These are phyloP conservation scores for Bocquillonia castaneifolia DNA, from an alignment of 441 rosid species.

Conservation along the genomic window DNA sequence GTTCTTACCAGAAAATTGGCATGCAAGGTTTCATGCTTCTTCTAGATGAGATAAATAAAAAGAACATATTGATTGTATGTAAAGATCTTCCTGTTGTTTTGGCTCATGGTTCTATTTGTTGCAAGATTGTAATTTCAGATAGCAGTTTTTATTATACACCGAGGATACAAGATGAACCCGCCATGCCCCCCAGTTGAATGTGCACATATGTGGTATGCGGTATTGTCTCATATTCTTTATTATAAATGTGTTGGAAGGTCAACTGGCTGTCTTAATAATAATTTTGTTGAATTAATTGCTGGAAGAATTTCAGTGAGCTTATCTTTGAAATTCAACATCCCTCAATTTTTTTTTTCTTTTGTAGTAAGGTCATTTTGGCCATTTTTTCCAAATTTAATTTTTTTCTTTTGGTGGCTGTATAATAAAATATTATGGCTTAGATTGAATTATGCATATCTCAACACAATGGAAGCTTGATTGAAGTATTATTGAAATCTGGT, in stretches of 20 bases:
- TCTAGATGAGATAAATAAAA: slow-evolving; percentile 13
- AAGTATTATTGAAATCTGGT: too few relatives aligned
- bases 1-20: slow-evolving; percentile 73
- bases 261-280: neutral
- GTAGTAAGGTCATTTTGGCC: neutral
- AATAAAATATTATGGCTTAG: neutral
- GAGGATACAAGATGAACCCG: slow-evolving; percentile 97
- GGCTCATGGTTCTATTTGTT: slow-evolving; percentile 35
- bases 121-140: slow-evolving; percentile 59
- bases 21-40: slow-evolving; percentile 68
- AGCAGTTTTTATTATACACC: slow-evolving; percentile 78
- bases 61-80: slow-evolving; percentile 11
- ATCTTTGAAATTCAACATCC: neutral
- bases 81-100: slow-evolving; percentile 19
- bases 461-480: too few relatives aligned
- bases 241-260: slow-evolving; percentile 9
- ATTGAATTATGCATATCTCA: too few relatives aligned
- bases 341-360: neutral
- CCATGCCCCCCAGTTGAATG: slow-evolving; percentile 98
- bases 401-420: neutral
- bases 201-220: slow-evolving; percentile 91
- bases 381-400: neutral
- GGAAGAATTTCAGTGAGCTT: neutral
- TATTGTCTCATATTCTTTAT: slow-evolving; percentile 16
- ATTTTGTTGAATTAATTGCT: neutral